Conservation (phyloP, 2,329 filamentous ascomycete genomes). For the Bisporella sp. region DNA sequence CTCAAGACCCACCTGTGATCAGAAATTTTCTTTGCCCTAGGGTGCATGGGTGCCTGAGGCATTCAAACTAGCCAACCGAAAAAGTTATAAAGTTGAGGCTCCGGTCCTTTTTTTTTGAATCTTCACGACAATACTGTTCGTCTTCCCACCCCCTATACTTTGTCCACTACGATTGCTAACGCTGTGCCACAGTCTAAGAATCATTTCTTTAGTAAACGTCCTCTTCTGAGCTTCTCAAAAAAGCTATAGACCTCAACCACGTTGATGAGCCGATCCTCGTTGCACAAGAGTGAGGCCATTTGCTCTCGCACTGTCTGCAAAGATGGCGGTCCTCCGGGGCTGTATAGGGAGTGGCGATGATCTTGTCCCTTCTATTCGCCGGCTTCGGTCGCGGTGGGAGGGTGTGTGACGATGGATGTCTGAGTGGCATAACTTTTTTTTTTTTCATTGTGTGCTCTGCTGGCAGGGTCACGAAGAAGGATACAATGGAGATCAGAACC, state of each 20-base stretch:
- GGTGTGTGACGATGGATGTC: conserved; percentile 85
- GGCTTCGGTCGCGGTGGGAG: conserved; percentile 69
- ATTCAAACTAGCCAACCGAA: no score
- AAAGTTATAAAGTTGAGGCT: no score
- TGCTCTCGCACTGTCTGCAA: conserved; percentile 55
- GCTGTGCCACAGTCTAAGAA: conserved; percentile 44
- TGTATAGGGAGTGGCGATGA: conserved; percentile 93
- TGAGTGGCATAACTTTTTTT: conserved; percentile 58
- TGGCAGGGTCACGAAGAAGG: conserved; percentile 46
- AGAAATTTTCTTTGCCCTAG: no score
- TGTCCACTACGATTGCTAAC: no score
- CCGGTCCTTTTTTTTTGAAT: no score
- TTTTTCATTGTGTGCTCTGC: conserved; percentile 50
- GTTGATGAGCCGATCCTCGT: conserved; percentile 90
- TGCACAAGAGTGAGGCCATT: conserved; percentile 78
- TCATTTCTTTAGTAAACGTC: conserved; percentile 98
- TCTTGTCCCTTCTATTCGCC: conserved; percentile 70
- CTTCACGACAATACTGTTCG: no score
- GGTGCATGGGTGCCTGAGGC: no score
- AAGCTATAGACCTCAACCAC: conserved; percentile 93
- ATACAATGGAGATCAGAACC: conserved; percentile 6
- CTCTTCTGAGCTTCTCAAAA: conserved; percentile 84
- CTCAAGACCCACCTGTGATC: no score
- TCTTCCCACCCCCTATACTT: no score
- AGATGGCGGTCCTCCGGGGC: conserved; percentile 46